Evolutionary conservation across 805 yeast genomes (phyloP).

Genomic region (Ogataea methanolica): DNA sequence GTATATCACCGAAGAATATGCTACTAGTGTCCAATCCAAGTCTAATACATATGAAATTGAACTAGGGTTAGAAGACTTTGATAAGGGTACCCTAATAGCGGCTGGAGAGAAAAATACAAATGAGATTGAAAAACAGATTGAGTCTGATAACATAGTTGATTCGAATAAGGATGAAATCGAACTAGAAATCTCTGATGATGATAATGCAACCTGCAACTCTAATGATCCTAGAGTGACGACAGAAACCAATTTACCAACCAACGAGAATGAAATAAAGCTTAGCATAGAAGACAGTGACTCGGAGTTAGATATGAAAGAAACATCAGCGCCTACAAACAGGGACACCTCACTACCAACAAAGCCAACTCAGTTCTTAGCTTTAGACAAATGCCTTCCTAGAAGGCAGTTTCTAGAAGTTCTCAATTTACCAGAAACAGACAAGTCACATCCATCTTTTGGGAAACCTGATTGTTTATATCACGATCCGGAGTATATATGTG

Average conservation of each 20-base stretch:
- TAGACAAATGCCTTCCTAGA: constrained; percentile 77
- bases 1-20: neutral
- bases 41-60: constrained; percentile 25
- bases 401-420: constrained; percentile 54
- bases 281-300: constrained; percentile 20
- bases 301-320: neutral
- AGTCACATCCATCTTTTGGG: constrained; percentile 9
- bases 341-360: constrained; percentile 16
- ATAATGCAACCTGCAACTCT: constrained; percentile 1
- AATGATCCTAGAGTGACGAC: constrained; percentile 5
- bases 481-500: constrained; percentile 34
- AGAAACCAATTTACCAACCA: constrained; percentile 2
- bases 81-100: neutral
- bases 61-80: constrained; percentile 17
- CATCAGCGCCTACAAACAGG: constrained; percentile 13
- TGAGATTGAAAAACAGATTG: constrained; percentile 1
- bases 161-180: constrained; percentile 4
- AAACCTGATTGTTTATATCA: constrained; percentile 25
- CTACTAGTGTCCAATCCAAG: neutral
- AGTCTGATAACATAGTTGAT: neutral
- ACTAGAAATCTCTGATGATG: constrained; percentile 3
- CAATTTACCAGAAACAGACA: constrained; percentile 33
- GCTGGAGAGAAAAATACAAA: constrained; percentile 7
- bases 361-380: constrained; percentile 54
- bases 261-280: constrained; percentile 31